phyloP scores from a whole-genome alignment of 441 rosid species.

The Populus hybrid region DNA sequence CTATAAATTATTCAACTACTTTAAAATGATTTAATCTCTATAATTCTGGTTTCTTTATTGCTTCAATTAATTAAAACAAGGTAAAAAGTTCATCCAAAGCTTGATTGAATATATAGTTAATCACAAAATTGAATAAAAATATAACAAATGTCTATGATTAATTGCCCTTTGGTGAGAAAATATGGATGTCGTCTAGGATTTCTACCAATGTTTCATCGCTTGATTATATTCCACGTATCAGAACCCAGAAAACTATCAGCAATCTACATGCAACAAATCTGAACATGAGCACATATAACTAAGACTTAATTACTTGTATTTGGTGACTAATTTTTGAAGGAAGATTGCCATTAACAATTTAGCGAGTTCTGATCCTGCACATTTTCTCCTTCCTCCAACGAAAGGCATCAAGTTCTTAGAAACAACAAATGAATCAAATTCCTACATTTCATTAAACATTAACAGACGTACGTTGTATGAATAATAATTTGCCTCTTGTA shows the following conservation, averaged over 20 bases:
- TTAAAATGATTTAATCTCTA: too few species aligned
- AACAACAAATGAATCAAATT: background rate
- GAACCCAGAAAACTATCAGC: background rate
- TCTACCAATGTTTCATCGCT: background rate
- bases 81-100: too few species aligned
- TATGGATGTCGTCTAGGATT: background rate
- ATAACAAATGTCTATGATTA: too few species aligned
- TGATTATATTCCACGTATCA: background rate
- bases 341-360: slow-evolving; percentile 26
- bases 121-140: too few species aligned
- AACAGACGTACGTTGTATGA: background rate
- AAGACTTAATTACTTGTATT: slow-evolving; percentile 20
- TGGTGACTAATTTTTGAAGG: slow-evolving; percentile 33
- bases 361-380: slow-evolving; percentile 29
- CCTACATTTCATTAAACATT: background rate
- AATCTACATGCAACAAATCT: background rate
- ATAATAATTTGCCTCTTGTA: background rate
- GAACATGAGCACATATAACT: background rate
- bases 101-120: too few species aligned
- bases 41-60: too few species aligned
- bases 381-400: slow-evolving; percentile 33
- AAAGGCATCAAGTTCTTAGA: slow-evolving; percentile 32
- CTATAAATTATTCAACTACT: too few species aligned
- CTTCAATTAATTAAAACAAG: too few species aligned
- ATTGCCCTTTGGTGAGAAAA: too few species aligned